Evolutionary conservation across 441 rosid species (phyloP), one percentile per base, ranked within the genome.

Genomic region (Geranium incanum): DNA sequence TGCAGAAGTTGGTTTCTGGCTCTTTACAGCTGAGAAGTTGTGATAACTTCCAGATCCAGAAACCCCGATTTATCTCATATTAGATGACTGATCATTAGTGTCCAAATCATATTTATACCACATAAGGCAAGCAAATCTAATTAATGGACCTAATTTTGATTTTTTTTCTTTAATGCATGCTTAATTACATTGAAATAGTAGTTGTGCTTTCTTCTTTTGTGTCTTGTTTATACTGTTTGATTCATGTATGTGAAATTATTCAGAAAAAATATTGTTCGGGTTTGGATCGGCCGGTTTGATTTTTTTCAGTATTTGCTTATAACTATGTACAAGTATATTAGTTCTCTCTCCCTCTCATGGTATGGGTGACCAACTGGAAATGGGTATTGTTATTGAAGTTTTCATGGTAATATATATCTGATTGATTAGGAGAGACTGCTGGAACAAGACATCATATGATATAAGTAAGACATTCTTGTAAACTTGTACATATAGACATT

Each of bases 21-120:
- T 11, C 83, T 73, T 66, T 75, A 74, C 74, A 70, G 81, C 75
- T 77, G 80, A 52, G 83, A 78, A 84, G 80, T 78, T 79, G 66
- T 67, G 78, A 63, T 73, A 76, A 77, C 84, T 82, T 84, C 68
- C 79, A 67, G 78, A 48, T 75, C 72, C 74, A 76, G 82, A 70
- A 82, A 81, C 63, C 76, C 63, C 63, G 6, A 2, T 65, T 64
- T 19, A 70, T 75, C 70, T 23, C 57, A 65, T 48, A 77, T 75
- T 72, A 76, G 80, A 71, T 76, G 64, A 71, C 57, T 63, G 59
- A 69, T 8, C 57, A 48, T 48, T 16, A 57, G 63, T 57, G 63
- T 57, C 63, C 16, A 57, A 57, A 57, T 57, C 63, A 57, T 7
- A 57, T 57, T 57, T 7, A 8, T 13, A 5, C 16, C 3, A 48